Conservation (phyloP, 352 stramenopile species). For the Vaucheria bursata region DNA sequence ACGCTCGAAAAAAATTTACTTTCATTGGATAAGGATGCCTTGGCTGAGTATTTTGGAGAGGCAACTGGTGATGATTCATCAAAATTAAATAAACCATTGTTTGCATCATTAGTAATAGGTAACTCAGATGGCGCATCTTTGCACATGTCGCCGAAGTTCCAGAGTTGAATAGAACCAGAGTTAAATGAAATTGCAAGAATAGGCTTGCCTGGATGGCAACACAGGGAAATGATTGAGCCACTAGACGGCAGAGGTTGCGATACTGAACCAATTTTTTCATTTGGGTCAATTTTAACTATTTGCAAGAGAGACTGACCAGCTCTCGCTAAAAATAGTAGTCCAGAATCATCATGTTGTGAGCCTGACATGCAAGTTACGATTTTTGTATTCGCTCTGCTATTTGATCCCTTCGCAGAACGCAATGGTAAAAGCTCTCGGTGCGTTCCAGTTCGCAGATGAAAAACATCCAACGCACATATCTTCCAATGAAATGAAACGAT, state of each 20-base stretch:
- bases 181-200: slow-evolving; percentile 21
- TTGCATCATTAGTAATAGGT: too few species aligned
- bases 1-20: too few species aligned
- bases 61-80: too few species aligned
- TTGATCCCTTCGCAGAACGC: neutral
- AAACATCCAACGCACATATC: neutral
- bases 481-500: neutral
- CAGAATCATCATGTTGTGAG: neutral
- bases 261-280: slow-evolving; percentile 22
- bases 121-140: too few species aligned
- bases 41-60: too few species aligned
- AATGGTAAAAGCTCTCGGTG: neutral
- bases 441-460: neutral
- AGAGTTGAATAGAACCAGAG: slow-evolving; percentile 26
- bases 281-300: slow-evolving; percentile 30
- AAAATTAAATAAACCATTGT: too few species aligned
- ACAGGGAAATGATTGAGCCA: slow-evolving; percentile 8
- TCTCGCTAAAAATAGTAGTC: neutral
- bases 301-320: neutral
- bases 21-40: too few species aligned
- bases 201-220: slow-evolving; percentile 19
- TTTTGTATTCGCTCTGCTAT: neutral
- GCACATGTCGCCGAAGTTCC: slow-evolving; percentile 22
- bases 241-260: slow-evolving; percentile 6
- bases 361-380: neutral